Evolutionary conservation across 2,329 filamentous ascomycete genomes (phyloP), one percentile per base, ranked within the genome.

Genomic region (Pochonia chlamydosporia): DNA sequence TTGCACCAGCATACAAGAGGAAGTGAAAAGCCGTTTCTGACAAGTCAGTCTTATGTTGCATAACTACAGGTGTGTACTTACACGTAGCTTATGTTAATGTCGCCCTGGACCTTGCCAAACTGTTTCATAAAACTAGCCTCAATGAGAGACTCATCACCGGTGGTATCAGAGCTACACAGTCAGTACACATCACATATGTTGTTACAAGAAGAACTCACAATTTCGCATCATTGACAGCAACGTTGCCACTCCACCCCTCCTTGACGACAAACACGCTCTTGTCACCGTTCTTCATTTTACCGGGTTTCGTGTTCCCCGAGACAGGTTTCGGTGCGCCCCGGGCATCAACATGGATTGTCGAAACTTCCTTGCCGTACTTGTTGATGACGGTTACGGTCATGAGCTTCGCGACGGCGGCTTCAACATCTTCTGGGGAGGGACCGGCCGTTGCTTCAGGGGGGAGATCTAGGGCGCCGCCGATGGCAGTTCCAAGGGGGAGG

Each of bases 11-110:
- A 36, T n/a, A 36, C 33, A 20, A 20, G 33, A 11, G 33, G 11
- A 5, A 3, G 30, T 14, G 5, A n/a, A 33, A 64, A 61, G 40
- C 30, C 30, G 14, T 33, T 33, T 13, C 30, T 33, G n/a, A n/a
- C n/a, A n/a, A n/a, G n/a, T n/a, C n/a, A n/a, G n/a, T n/a, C n/a
- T n/a, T n/a, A n/a, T n/a, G n/a, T n/a, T n/a, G n/a, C n/a, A n/a
- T n/a, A n/a, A n/a, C n/a, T n/a, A n/a, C n/a, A n/a, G n/a, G n/a
- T n/a, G n/a, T 11, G n/a, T 10, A n/a, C 30, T n/a, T 33, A 33
- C 30, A 33, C 30, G 30, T 33, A 33, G 30, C 30, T 33, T 10
- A n/a, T 33, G 30, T 33, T 33, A 14, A 33, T 33, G 30, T 33
- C 30, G 14, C 30, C 30, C 30, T 10, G 8, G 9, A 33, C 9